Evolutionary conservation across 2,329 filamentous ascomycete species (phyloP), one percentile per base, ranked within the genome.

Genomic region (Xylariaceae sp.): DNA sequence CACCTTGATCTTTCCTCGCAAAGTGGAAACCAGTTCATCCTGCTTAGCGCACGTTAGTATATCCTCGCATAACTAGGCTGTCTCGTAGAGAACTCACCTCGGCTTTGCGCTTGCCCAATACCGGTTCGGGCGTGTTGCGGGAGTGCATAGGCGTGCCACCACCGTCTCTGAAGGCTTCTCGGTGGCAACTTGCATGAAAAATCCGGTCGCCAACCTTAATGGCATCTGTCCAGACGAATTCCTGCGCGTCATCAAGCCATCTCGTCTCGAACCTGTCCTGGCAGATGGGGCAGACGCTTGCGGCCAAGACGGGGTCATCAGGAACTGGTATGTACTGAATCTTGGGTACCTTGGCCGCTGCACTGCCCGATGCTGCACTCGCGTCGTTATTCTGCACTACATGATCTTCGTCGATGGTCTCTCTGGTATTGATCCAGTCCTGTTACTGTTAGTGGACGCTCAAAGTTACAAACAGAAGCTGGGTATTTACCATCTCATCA

Each of bases 181-280:
- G 82, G 68, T 93, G 90, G 68, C 94, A 99, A 49, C 86, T 95
- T 11, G 87, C 90, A 70, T 99, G 94, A 64, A 90, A 97, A 14
- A 94, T 87, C 57, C 90, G 84, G 50, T 80, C 83, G 34, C 88
- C 89, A 31, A 95, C 83, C 58, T 87, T 81, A 46, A 89, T 78
- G 1, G 93, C 89, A 69, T 99, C 93, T 69, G 90, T 87, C 89
- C 94, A 97, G 39, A 99, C 93, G 81, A 92, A 97, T 65, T 99
- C 93, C 70, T 97, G 91, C 16, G 88, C 89, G 57, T 95, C 90
- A 62, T 95, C 90, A 6, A 93, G 85, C 88, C 91, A 97, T 59
- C 88, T 88, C 59, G 89, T 90, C 72, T 95, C 88, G 63, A 99
- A 97, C 60, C 88, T 88, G 68, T 99, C 94, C 69, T 96, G 92